phyloP scores from a whole-genome alignment of 2,329 filamentous ascomycete genomes.

The Curvularia sp. region DNA sequence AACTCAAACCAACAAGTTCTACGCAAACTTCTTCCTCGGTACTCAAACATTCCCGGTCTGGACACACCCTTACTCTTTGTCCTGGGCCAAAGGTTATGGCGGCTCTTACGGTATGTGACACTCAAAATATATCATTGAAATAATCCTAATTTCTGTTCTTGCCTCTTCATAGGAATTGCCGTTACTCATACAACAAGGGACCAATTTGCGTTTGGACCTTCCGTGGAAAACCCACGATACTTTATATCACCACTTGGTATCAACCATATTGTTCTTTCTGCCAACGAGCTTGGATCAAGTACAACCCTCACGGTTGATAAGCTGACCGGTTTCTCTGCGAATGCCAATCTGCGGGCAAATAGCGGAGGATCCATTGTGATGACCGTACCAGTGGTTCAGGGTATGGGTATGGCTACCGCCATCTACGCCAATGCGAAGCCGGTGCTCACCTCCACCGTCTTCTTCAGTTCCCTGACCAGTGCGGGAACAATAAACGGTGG shows the following conservation, averaged over 20 bases:
- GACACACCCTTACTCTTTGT: slow-evolving; percentile 67
- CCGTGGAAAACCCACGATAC: slow-evolving; percentile 60
- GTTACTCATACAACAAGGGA: slow-evolving; percentile 76
- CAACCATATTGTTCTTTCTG: slow-evolving; percentile 81
- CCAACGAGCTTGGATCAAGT: slow-evolving; percentile 70
- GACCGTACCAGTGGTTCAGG: slow-evolving; percentile 83
- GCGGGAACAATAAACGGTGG: slow-evolving; percentile 45
- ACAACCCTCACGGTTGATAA: slow-evolving; percentile 65
- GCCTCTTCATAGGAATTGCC: slow-evolving; percentile 57
- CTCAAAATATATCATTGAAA: neutral
- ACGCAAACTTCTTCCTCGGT: slow-evolving; percentile 78
- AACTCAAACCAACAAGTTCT: slow-evolving; percentile 76
- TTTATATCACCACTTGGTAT: slow-evolving; percentile 86
- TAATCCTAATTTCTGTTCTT: neutral
- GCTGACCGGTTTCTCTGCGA: slow-evolving; percentile 64
- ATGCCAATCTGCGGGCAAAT: slow-evolving; percentile 67
- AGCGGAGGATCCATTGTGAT: slow-evolving; percentile 65
- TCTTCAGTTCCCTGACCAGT: slow-evolving; percentile 70
- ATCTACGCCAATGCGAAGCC: slow-evolving; percentile 76
- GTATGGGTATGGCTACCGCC: slow-evolving; percentile 85
- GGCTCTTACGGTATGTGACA: slow-evolving; percentile 69
- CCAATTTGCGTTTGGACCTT: slow-evolving; percentile 63
- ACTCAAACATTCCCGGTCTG: slow-evolving; percentile 72
- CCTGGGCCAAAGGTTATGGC: slow-evolving; percentile 59
- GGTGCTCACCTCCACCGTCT: slow-evolving; percentile 74